Evolutionary conservation across 306 rosid species (phyloP), one percentile per base, ranked within the genome.

Genomic region (Ammopiptanthus mongolicus): DNA sequence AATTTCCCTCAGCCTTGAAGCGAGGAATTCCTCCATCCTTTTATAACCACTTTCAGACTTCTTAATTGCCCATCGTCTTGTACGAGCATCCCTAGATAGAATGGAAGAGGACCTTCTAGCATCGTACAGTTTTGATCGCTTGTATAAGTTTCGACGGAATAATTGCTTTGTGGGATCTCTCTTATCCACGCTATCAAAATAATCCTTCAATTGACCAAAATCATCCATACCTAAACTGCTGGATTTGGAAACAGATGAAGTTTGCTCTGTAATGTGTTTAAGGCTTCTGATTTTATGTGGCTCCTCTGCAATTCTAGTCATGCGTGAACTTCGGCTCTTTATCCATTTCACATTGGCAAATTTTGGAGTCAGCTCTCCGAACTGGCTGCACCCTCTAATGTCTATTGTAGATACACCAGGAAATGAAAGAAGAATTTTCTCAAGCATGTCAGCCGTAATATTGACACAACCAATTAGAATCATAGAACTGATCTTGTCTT

Each of bases 1-100:
- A 79, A 96, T 92, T 57, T 90, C 97, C 84, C 84, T 86, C 81
- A 96, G 83, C 72, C 92, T 87, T 72, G 93, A 87, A 81, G 91
- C 92, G 71, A 96, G 90, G 82, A 89, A 92, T 60, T 89, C 98
- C 81, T 92, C 97, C 92, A 96, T 90, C 89, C 88, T 92, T 87
- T 87, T 92, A 74, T 87, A 96, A 21, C 99, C 93, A 84, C 84
- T 85, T 85, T 96, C 98, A n/a, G 92, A 87, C 82, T 92, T 92
- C 89, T 96, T 96, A 79, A 96, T 90, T 66, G 98, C 81, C 97
- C 97, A 96, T 25, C 91, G 92, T 72, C 99, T 92, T 65, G 87
- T 90, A 13, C 99, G 99, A 48, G 99, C 99, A 88, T 96, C 96
- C 87, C 97, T 90, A n/a, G 99, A 92, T 72, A 96, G 78, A 81